Conservation (phyloP, 352 stramenopile species). For the Plasmopara muralis region DNA sequence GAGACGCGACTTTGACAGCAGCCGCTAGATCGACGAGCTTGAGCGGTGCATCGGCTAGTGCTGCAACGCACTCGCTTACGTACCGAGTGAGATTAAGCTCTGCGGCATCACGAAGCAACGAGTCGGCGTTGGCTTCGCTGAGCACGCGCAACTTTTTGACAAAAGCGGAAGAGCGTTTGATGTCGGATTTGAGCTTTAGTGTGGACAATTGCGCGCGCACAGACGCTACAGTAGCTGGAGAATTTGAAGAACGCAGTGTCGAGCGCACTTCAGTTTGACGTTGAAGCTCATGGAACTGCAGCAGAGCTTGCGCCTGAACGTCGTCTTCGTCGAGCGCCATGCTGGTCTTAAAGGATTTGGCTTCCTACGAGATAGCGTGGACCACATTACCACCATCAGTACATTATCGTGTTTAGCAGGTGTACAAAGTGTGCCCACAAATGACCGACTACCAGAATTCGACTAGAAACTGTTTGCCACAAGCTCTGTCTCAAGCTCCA, state of each 20-base stretch:
- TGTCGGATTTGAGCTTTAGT: slow-evolving; percentile 94
- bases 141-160: slow-evolving; percentile 94
- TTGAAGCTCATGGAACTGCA: slow-evolving; percentile 45
- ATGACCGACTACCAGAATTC: no score
- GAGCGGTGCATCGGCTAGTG: slow-evolving; percentile 80
- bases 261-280: slow-evolving; percentile 24
- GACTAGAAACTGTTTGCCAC: no score
- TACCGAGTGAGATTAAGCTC: slow-evolving; percentile 94
- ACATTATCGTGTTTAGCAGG: no score
- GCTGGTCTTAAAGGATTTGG: no score
- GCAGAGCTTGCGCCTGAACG: slow-evolving; percentile 10
- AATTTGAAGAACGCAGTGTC: slow-evolving; percentile 58
- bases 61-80: slow-evolving; percentile 90
- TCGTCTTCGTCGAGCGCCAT: slow-evolving; percentile 14
- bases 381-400: no score
- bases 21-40: slow-evolving; percentile 83
- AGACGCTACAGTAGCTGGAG: slow-evolving; percentile 29
- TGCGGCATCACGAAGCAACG: slow-evolving; percentile 76
- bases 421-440: no score
- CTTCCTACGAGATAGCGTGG: no score
- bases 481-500: no score
- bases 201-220: slow-evolving; percentile 79
- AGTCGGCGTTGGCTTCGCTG: slow-evolving; percentile 56
- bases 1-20: slow-evolving; percentile 79
- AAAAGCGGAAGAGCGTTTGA: slow-evolving; percentile 98